Evolutionary conservation across 2,329 filamentous ascomycete genomes (phyloP), one percentile per base, ranked within the genome.

Genomic region (Colletotrichum sp.): DNA sequence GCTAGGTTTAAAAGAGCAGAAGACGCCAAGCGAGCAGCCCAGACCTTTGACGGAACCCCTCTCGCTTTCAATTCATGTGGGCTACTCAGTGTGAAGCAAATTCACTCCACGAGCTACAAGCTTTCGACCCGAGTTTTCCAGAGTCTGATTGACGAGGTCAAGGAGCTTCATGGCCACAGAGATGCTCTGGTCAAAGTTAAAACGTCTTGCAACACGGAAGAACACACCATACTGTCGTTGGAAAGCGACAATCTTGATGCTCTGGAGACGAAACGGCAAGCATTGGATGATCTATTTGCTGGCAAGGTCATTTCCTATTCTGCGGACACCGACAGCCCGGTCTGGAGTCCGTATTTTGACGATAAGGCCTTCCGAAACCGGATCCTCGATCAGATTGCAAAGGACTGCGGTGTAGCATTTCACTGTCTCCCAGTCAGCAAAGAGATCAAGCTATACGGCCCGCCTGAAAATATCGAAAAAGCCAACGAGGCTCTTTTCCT

Each of bases 81-180:
- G 1, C 86, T 82, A 36, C 79, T 89, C 2, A 85, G 83, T 3
- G 79, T 86, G 2, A 79, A 80, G n/a, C 78, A 85, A 8, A 77
- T 88, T 4, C 80, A 83, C 16, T 82, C 83, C 0, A 83, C 82
- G 15, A 84, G 83, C 61, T 84, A 87, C 75, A 87, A 86, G 65
- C 79, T 88, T n/a, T 75, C 78, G 3, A 79, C 68, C 3, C 75
- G 76, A 2, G 80, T 88, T 6, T 86, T 84, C 71, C 63, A 78
- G 2, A 83, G 81, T 9, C 76, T 85, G 19, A 79, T 88, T 6
- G 77, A 81, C 8, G 30, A 76, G 3, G 75, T 82, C 0, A 79
- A 77, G 27, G 12, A 19, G 61, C 71, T 2, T 72, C 11, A 1
- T 88, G 85, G 86, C 78, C 79, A 59, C 55, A 75, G 8, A 74